phyloP scores from a whole-genome alignment of 441 rosid genomes.

The Euphorbia corollata region DNA sequence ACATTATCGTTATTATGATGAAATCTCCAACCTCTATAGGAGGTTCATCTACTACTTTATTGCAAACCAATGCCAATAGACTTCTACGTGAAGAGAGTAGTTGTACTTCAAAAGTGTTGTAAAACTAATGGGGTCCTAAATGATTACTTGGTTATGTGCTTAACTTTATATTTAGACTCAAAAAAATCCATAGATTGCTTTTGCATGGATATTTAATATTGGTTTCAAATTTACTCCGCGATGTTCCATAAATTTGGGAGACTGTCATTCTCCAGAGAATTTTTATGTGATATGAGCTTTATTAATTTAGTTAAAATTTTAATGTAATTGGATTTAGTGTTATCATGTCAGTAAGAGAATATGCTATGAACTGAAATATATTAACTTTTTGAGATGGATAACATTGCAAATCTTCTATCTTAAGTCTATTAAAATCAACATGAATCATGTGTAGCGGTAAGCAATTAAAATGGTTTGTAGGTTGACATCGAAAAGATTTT shows the following conservation, averaged over 20 bases:
- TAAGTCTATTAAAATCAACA: neutral
- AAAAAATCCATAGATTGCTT: neutral
- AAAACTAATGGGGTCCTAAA: neutral
- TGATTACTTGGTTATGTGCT: neutral
- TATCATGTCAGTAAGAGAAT: neutral
- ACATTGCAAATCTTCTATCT: neutral
- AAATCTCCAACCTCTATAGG: neutral
- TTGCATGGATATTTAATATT: neutral
- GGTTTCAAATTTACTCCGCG: neutral
- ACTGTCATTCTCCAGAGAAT: neutral
- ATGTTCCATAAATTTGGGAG: neutral
- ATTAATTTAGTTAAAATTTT: neutral
- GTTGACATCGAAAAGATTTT: neutral
- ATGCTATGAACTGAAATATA: too few relatives aligned
- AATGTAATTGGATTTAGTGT: neutral
- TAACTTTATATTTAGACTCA: neutral
- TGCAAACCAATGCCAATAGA: neutral
- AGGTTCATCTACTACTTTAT: neutral
- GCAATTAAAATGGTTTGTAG: neutral
- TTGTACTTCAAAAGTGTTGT: neutral
- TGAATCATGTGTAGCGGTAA: slow-evolving; percentile 2
- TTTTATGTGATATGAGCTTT: neutral
- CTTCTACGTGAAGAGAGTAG: neutral
- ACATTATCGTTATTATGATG: neutral
- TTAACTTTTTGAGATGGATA: neutral